Evolutionary conservation across 257 asterid species (phyloP), one percentile per base, ranked within the genome.

Genomic region (Catharanthus roseus): DNA sequence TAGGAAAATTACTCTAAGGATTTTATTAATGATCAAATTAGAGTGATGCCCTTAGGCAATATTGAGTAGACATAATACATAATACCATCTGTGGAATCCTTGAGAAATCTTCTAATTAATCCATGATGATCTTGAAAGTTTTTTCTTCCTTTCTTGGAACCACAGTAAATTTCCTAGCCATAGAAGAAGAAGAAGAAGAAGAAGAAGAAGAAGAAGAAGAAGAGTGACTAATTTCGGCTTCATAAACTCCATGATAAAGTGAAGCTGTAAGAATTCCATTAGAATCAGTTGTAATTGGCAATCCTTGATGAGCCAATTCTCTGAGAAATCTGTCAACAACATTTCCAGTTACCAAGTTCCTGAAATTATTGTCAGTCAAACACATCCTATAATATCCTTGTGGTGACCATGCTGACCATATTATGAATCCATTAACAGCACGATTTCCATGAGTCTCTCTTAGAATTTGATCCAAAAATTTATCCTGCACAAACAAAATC

Each of bases 301-400:
- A 65, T 33, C 78, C 78, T 11, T 42, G 28, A 61, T 63, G 72
- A 39, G 36, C 78, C 69, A 74, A 69, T 34, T 80, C 65, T 4
- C 65, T 57, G 4, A 82, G 23, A 56, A 79, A 44, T 68, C 55
- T 67, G 65, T 82, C 86, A 1, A 77, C 81, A n/a, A 72, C 79
- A 9, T 79, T 80, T 13, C 86, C 84, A 9, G 84, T 67, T 9
- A 74, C 50, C 70, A 82, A 69, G 73, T 82, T 82, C 7, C 68
- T 74, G 67, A 79, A 82, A 31, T 74, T 60, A 49, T 69, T 26
- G 39, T 77, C 77, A 18, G 82, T 82, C 50, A 82, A 69, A 39
- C 81, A 79, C 86, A 82, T 82, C 15, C 10, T 68, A n/a, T 47
- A 79, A 69, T 82, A 82, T 60, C 57, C 66, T 21, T 26, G 56